Base-by-base conservation (phyloP, 2,329 filamentous ascomycete species). In the Fonsecaea pedrosoi region DNA sequence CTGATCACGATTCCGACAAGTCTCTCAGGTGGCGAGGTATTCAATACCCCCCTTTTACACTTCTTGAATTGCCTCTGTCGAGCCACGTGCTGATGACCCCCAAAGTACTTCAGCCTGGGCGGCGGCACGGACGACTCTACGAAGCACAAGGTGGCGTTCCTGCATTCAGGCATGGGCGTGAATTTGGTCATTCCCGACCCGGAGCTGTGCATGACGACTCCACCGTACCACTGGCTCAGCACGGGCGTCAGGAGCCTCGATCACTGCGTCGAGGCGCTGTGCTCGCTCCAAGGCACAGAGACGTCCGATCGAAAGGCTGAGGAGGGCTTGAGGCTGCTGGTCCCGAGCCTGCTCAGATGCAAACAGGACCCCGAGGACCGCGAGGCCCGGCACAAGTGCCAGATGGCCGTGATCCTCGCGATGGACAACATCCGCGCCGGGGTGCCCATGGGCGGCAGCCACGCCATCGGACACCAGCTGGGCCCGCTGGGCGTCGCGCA, bases 221-320 rank as follows among this genome's bases (percentile, higher is more conserved):
- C 85, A 0, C 75, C 78, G 1, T 77, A 77, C 21, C 78, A 86
- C 18, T 89, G 86, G 86, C 76, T 88, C 1, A 84, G 82, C 45
- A 86, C 85, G 0, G 86, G 87, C 0, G 78, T 88, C 7, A 79
- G 85, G 6, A 80, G 83, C 0, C 79, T 87, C 0, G 85, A 87
- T 69, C 85, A 87, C 70, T 87, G 84, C 62, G 81, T 87, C 2
- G 85, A 87, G 74, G 82, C 82, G 0, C 72, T 84, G 2, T 85
- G 82, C 66, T 82, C 82, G 0, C 71, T 80, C 1, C 65, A 73
- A 1, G 73, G 71, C 10, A 78, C 74, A 0, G 45, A 70, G 0
- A 72, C 71, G 13, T 75, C 75, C 5, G 80, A 82, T 10, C 70
- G 73, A 0, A 73, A 75, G n/a, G 80, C 78, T 0, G 69, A 72